Percentiles rank a stretch among this genome's conserved stretches.
Conservation (phyloP, 2,329 filamentous ascomycete genomes). For the Corniculantispora saksenae region DNA sequence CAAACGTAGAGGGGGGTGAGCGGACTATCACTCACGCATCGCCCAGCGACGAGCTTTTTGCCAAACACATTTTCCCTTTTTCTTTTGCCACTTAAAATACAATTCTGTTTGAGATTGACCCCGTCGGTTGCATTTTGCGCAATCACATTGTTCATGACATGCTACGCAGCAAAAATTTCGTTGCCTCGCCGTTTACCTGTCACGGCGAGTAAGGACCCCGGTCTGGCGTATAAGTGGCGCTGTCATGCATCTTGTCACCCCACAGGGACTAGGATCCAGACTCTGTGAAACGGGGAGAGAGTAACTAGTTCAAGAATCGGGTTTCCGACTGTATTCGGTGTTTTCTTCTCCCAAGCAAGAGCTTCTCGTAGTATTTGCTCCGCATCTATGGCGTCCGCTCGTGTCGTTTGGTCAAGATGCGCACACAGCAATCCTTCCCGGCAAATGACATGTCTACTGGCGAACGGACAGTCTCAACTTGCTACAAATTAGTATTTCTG, state of each 20-base stretch:
- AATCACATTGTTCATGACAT: neutral
- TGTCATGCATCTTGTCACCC: constrained; percentile 11
- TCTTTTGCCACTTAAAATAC: too few relatives aligned
- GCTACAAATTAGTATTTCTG: neutral
- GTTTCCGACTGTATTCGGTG: neutral
- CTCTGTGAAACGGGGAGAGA: constrained; percentile 1
- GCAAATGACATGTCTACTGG: neutral
- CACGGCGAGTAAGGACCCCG: constrained; percentile 8
- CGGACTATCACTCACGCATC: neutral
- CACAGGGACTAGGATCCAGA: neutral
- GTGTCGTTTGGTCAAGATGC: neutral
- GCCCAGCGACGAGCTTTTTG: neutral
- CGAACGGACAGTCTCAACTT: constrained; percentile 6
- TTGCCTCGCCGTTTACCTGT: neutral
- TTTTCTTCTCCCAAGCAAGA: too few relatives aligned
- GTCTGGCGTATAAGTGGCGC: constrained; percentile 10
- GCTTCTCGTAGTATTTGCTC: neutral
- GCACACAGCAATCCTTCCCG: neutral
- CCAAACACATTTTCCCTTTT: neutral
- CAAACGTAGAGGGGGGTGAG: neutral
- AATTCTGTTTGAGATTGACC: too few relatives aligned
- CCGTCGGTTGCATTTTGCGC: too few relatives aligned
- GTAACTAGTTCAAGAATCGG: neutral
- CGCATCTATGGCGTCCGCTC: neutral
- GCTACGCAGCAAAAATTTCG: neutral